A percentile compares a stretch with the other conserved stretches of the same genome.
phyloP scores from a whole-genome alignment of 371 early-diverging fungal genomes.

The Catenaria anguillulae region DNA sequence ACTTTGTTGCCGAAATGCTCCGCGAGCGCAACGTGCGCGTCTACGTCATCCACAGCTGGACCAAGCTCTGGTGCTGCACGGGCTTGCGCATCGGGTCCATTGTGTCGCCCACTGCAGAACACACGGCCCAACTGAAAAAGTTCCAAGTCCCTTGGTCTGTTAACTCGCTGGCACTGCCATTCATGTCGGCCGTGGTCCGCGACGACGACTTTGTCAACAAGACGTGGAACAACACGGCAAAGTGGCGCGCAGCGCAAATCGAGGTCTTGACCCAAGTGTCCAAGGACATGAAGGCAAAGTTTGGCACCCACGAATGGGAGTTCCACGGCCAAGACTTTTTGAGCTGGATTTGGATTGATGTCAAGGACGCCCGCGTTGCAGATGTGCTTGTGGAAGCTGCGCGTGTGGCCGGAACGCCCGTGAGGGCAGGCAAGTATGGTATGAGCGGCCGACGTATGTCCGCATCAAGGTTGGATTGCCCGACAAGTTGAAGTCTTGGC shows the following conservation, averaged over 20 bases:
- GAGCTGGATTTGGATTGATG: constrained; percentile 74
- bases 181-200: constrained; percentile 55
- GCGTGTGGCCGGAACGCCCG: constrained; percentile 59
- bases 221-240: constrained; percentile 56
- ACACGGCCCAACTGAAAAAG: constrained; percentile 49
- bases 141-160: constrained; percentile 80
- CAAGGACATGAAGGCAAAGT: constrained; percentile 12
- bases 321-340: constrained; percentile 56
- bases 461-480: constrained; percentile 64
- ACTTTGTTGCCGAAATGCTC: constrained; percentile 38
- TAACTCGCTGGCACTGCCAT: constrained; percentile 60
- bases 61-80: constrained; percentile 80
- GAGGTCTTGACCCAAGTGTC: constrained; percentile 27
- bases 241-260: constrained; percentile 45
- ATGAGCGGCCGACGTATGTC: constrained; percentile 53
- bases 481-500: constrained; percentile 38
- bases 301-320: constrained; percentile 34
- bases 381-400: constrained; percentile 45
- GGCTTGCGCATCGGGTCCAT: constrained; percentile 73
- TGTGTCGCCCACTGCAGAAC: constrained; percentile 55
- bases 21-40: constrained; percentile 45
- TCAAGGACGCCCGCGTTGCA: constrained; percentile 34
- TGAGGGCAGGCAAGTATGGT: constrained; percentile 66
- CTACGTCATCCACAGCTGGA: constrained; percentile 79
- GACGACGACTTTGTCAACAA: constrained; percentile 48